These are phyloP conservation scores for Albophoma yamanashiensis DNA, from an alignment of 2,329 filamentous ascomycete species.

Conservation along the genomic window DNA sequence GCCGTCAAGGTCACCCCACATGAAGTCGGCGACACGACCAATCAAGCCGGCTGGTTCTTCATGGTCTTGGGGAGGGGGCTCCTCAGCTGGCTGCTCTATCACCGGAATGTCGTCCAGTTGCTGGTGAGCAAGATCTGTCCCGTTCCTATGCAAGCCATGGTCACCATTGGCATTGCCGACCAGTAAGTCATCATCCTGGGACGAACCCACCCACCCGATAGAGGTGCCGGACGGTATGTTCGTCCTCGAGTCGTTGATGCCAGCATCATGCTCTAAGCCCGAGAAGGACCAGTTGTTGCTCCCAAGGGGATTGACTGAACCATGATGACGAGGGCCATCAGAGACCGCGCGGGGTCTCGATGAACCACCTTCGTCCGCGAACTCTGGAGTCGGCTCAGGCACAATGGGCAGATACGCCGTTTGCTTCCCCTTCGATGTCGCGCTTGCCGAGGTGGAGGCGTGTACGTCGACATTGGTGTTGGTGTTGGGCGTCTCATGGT, in stretches of 20 bases:
- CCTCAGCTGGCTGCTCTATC: slow-evolving; percentile 4
- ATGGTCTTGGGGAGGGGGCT: slow-evolving; percentile 5
- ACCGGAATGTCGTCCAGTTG: slow-evolving; percentile 2
- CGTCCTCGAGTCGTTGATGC: slow-evolving; percentile 2
- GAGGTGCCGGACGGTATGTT: neutral
- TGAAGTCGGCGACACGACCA: slow-evolving; percentile 41
- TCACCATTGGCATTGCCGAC: neutral
- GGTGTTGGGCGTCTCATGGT: neutral
- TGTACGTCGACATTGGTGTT: neutral
- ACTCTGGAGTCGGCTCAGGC: slow-evolving; percentile 3
- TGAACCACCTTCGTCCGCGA: slow-evolving; percentile 7
- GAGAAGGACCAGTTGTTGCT: slow-evolving; percentile 53
- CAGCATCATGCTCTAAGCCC: slow-evolving; percentile 19
- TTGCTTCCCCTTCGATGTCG: slow-evolving; percentile 15
- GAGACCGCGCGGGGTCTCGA: slow-evolving; percentile 43
- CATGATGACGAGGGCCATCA: slow-evolving; percentile 38
- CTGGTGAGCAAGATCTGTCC: neutral
- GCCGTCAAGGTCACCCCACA: slow-evolving; percentile 44
- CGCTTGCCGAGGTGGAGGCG: neutral
- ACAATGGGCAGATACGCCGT: slow-evolving; percentile 5
- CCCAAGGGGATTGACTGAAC: slow-evolving; percentile 38
- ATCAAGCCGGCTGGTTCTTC: slow-evolving; percentile 14
- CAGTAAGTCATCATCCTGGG: neutral
- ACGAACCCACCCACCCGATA: neutral
- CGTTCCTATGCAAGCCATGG: too few species aligned